These are phyloP conservation scores for Strigomonas oncopelti DNA, from an alignment of 208 protist genomes.

Conservation along the genomic window DNA sequence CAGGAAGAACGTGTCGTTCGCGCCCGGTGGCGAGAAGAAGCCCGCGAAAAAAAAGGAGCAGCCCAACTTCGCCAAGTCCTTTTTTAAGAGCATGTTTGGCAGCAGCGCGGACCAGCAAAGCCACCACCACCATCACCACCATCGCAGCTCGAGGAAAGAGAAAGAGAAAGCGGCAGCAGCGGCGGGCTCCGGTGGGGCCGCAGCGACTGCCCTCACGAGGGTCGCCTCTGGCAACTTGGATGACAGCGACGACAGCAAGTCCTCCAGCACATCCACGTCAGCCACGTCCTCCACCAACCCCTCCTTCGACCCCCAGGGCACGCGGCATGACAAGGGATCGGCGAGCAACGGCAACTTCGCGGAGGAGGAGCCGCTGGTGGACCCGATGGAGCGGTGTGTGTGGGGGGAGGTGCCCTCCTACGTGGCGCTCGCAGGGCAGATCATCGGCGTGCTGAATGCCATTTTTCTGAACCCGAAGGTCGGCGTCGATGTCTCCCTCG, in stretches of 20 bases:
- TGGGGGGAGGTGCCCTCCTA: slow-evolving; percentile 59
- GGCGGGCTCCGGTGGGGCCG: not conserved
- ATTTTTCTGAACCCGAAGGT: slow-evolving; percentile 27
- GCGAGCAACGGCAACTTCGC: not conserved
- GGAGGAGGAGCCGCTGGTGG: not conserved
- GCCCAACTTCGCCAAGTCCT: slow-evolving; percentile 43
- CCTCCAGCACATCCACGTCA: not conserved
- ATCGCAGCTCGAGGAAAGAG: slow-evolving; percentile 10
- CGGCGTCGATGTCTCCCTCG: slow-evolving; percentile 38
- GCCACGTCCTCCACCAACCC: not conserved
- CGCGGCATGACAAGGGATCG: not conserved
- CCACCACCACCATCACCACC: not conserved
- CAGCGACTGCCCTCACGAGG: not conserved
- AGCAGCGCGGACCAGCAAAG: not conserved
- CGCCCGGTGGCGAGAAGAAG: slow-evolving; percentile 2
- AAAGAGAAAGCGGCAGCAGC: slow-evolving; percentile 3
- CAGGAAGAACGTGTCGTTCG: not conserved
- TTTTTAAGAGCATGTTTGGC: slow-evolving; percentile 56
- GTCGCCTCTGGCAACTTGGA: not conserved
- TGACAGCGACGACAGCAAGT: not conserved
- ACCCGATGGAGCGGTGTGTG: slow-evolving; percentile 9
- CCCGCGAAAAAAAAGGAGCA: not conserved
- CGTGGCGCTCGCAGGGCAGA: slow-evolving; percentile 36
- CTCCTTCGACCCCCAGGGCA: slow-evolving; percentile 1
- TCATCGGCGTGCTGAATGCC: slow-evolving; percentile 36